A percentile compares a stretch with the other conserved stretches of the same genome.
Evolutionary conservation across 495 filamentous ascomycete genomes (phyloP).

Genomic region (Aspergillus coremiiformis): DNA sequence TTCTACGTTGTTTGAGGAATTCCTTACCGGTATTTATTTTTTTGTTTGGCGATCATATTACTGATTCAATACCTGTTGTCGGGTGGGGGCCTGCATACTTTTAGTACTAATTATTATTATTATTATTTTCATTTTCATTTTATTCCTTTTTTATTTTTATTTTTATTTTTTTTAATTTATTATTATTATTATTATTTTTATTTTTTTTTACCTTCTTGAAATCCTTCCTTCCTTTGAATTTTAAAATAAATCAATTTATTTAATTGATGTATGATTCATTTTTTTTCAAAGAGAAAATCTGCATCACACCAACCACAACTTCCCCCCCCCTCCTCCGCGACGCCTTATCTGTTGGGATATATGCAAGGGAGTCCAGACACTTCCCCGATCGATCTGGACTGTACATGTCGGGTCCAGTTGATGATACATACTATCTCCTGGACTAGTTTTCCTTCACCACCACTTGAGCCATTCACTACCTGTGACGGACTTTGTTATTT

Average conservation of each 20-base stretch:
- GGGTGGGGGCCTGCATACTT: constrained; percentile 4
- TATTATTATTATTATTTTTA: no score
- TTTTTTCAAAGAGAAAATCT: constrained; percentile 3
- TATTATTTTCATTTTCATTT: constrained; percentile 2
- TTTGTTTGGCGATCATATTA: constrained; percentile 11
- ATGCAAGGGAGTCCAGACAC: constrained; percentile 24
- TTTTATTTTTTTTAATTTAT: no score
- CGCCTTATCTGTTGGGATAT: constrained; percentile 24
- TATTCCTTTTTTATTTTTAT: no score
- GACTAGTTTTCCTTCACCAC: constrained; percentile 8
- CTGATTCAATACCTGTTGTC: background rate
- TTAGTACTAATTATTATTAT: no score
- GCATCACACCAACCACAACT: constrained; percentile 8
- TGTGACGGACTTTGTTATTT: constrained; percentile 2
- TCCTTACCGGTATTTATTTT: constrained; percentile 14
- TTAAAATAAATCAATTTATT: constrained; percentile 3
- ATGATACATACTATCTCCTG: background rate
- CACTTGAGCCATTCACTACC: constrained; percentile 9
- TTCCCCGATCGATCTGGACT: constrained; percentile 22
- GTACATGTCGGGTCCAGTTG: no score
- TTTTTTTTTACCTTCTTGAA: no score
- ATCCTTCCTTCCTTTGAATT: constrained; percentile 1
- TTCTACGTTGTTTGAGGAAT: constrained; percentile 8
- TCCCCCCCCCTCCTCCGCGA: no score
- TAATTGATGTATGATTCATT: background rate